Conservation (phyloP, 495 filamentous ascomycete species). For the Penicillium steckii region DNA sequence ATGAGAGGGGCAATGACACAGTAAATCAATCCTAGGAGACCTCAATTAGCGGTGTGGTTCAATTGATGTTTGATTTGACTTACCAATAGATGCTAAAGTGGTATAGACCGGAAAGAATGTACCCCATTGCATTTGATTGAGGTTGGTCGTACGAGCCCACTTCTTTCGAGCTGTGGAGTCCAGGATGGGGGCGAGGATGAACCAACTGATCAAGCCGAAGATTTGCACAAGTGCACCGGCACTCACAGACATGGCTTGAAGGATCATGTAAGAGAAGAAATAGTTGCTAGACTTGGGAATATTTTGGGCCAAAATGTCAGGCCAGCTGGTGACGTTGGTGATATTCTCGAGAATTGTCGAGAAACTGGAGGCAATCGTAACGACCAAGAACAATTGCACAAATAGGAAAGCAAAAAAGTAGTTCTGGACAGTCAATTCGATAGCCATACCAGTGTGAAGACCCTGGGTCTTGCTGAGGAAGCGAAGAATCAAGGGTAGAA, state of each 20-base stretch:
- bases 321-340: conserved; percentile 59
- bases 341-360: conserved; percentile 62
- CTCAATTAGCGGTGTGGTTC: conserved; percentile 4
- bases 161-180: conserved; percentile 89
- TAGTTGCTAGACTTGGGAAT: conserved; percentile 91
- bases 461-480: conserved; percentile 75
- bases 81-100: conserved; percentile 88
- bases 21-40: conserved; percentile 70
- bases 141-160: conserved; percentile 77
- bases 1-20: conserved; percentile 88
- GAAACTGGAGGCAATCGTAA: conserved; percentile 82
- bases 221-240: conserved; percentile 90
- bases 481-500: conserved; percentile 78
- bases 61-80: conserved; percentile 13
- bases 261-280: conserved; percentile 97
- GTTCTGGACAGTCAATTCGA: conserved; percentile 79
- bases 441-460: conserved; percentile 74
- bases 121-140: conserved; percentile 84
- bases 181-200: conserved; percentile 70
- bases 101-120: conserved; percentile 95
- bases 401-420: conserved; percentile 97
- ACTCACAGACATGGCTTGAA: conserved; percentile 87
- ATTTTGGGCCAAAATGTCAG: conserved; percentile 73
- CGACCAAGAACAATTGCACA: conserved; percentile 91
- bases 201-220: conserved; percentile 72